Evolutionary conservation across 1,284 basidiomycete genomes (phyloP), one percentile per base, ranked within the genome.

Genomic region (Pholiota adiposa): DNA sequence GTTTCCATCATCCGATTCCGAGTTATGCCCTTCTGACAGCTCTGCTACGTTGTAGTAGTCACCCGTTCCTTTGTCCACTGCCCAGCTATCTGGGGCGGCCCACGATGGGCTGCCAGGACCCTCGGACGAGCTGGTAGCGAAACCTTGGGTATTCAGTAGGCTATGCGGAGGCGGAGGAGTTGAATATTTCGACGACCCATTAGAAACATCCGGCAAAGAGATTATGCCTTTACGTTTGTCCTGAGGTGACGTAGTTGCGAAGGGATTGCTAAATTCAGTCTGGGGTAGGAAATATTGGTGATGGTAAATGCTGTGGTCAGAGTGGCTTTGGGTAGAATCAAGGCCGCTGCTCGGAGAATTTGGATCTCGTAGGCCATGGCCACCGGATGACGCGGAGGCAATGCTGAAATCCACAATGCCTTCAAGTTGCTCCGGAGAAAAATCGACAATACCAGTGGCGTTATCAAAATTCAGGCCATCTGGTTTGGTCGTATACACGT

Each of bases 391-490:
- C 21, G 73, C 23, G 72, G 75, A 19, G 68, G 73, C 12, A 65
- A 77, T 65, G 8, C 64, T 60, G 18, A 77, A 73, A 72, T 94
- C 82, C 64, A 97, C 80, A 70, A 97, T 93, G 29, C 92, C 94
- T 51, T 92, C 90, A 83, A 97, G 34, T 25, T 29, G n/a, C 16
- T 56, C 46, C 93, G 60, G 87, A 80, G 31, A 25, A n/a, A 55
- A 36, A 27, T 55, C 54, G 7, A 55, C 54, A 12, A 55, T 51
- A 16, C 56, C 56, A 8, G 12, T 36, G 43, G 44, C 27, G 46
- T 36, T 36, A 18, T 90, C 84, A 43, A 96, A 78, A 65, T 96
- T 87, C 51, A 87, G 89, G 74, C 96, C 93, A 58, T 63, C 63
- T 43, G 50, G 50, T 38, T 40, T 6, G 41, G 46, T 51, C 25